Conservation (phyloP, 2,329 filamentous ascomycete species). For the Cercospora canescens region DNA sequence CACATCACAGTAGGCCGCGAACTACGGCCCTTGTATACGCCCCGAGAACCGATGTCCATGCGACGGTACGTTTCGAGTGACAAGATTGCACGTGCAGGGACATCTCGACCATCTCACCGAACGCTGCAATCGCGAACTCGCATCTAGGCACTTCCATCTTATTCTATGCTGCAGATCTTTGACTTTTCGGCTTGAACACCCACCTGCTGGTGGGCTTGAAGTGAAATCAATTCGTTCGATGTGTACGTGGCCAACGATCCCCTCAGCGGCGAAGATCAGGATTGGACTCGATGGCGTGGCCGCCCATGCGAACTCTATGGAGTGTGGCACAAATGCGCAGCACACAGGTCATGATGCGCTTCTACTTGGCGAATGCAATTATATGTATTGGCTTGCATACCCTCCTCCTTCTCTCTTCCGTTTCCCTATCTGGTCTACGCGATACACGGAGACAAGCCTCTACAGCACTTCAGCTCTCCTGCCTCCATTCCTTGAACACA, state of each 20-base stretch:
- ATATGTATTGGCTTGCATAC: background rate
- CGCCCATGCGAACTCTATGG: background rate
- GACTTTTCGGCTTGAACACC: background rate
- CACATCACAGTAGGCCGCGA: background rate
- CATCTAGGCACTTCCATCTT: background rate
- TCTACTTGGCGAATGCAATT: background rate
- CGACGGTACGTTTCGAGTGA: background rate
- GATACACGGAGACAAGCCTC: no score
- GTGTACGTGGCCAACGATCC: background rate
- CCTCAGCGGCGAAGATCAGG: background rate
- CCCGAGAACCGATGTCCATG: background rate
- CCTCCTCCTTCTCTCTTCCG: background rate
- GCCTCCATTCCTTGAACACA: background rate
- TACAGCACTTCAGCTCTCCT: background rate
- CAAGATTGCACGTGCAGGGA: background rate
- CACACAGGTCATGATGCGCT: background rate
- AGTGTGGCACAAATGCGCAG: background rate
- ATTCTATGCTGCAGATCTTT: background rate
- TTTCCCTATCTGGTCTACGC: background rate
- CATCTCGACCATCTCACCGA: background rate
- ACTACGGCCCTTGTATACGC: background rate
- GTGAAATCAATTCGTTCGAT: background rate
- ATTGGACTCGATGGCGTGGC: background rate
- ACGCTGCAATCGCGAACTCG: background rate
- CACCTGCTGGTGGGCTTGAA: no score